Conservation (phyloP, 306 rosid species). For the Quercus parvula region DNA sequence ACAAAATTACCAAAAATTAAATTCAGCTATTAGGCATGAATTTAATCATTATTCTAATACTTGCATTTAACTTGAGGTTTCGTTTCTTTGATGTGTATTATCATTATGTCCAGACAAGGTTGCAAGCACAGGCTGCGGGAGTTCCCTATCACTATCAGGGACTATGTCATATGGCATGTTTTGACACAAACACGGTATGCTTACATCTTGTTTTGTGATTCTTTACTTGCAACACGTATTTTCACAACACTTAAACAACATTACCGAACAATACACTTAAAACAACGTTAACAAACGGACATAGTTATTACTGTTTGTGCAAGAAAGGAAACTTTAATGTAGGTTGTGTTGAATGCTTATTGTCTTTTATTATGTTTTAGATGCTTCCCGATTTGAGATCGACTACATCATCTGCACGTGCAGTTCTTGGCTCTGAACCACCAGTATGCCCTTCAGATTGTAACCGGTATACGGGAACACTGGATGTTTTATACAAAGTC, state of each 20-base stretch:
- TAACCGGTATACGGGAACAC: constrained; percentile 63
- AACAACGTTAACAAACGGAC: no score
- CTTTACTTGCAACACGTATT: neutral
- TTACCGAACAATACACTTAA: no score
- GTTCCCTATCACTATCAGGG: constrained; percentile 75
- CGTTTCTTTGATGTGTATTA: no score
- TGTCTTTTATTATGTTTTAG: constrained; percentile 22
- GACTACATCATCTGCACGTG: constrained; percentile 14
- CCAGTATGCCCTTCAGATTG: constrained; percentile 45
- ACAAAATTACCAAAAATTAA: no score
- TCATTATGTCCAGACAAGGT: constrained; percentile 56
- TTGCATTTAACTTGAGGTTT: neutral
- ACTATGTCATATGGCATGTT: constrained; percentile 34
- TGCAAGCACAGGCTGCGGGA: constrained; percentile 97
- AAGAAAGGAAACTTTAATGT: neutral
- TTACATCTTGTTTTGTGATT: neutral
- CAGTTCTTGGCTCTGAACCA: constrained; percentile 32
- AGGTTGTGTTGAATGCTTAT: neutral
- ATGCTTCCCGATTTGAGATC: constrained; percentile 42
- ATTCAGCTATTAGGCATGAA: no score
- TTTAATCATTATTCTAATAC: no score
- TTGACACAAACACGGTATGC: constrained; percentile 52
- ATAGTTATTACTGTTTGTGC: neutral
- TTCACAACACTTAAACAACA: no score
- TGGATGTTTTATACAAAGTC: constrained; percentile 76